Conservation (phyloP, 176 grass and related monocot genomes). For the Rhynchospora tenuis region DNA sequence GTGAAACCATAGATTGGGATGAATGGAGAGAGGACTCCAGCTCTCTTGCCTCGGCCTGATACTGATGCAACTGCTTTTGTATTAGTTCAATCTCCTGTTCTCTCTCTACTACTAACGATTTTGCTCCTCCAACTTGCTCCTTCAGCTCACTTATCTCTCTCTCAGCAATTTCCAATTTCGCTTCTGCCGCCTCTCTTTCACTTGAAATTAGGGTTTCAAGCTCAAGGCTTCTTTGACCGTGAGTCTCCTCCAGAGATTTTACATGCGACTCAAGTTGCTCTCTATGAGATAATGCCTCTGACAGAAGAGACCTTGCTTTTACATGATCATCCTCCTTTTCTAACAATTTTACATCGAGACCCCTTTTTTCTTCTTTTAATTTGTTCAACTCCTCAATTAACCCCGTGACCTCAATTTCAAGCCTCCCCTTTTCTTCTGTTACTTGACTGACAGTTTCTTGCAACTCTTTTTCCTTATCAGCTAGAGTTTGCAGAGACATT, state of each 20-base stretch:
- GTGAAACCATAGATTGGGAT: constrained; percentile 14
- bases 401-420: constrained; percentile 38
- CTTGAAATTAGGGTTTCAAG: constrained; percentile 17
- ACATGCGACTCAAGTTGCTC: constrained; percentile 10
- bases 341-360: constrained; percentile 33
- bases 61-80: constrained; percentile 9
- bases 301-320: constrained; percentile 23
- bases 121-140: constrained; percentile 13
- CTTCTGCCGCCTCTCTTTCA: constrained; percentile 4
- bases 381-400: constrained; percentile 44
- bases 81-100: constrained; percentile 16
- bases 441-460: constrained; percentile 41
- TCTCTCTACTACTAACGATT: constrained; percentile 10
- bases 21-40: constrained; percentile 8
- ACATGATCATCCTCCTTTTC: constrained; percentile 27
- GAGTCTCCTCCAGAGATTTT: constrained; percentile 18
- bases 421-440: constrained; percentile 62
- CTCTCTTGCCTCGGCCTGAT: background rate
- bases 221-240: constrained; percentile 19
- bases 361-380: constrained; percentile 46
- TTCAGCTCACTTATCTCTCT: constrained; percentile 19
- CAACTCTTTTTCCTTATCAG: constrained; percentile 56
- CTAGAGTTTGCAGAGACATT: constrained; percentile 39
- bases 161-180: constrained; percentile 17
- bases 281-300: constrained; percentile 19